Evolutionary conservation across 805 yeast species (phyloP).

Genomic region (Candida cerambycidarum): DNA sequence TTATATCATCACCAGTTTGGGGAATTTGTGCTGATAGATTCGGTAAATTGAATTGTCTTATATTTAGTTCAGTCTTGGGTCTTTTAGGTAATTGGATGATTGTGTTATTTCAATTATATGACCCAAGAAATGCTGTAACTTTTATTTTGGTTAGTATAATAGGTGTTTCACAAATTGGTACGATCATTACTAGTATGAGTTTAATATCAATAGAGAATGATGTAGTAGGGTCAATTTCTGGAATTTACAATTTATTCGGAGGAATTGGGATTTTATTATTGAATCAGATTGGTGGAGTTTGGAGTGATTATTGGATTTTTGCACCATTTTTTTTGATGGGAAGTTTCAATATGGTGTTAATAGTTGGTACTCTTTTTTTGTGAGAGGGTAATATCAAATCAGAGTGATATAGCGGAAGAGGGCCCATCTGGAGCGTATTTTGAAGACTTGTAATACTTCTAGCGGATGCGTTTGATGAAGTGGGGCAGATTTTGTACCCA

Average conservation of each 20-base stretch:
- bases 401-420: neutral
- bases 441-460: too few relatives aligned
- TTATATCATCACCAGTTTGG: constrained; percentile 63
- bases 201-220: constrained; percentile 31
- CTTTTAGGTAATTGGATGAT: constrained; percentile 38
- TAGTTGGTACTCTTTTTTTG: constrained; percentile 10
- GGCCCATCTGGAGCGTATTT: too few relatives aligned
- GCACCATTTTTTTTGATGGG: constrained; percentile 61
- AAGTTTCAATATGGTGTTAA: constrained; percentile 29
- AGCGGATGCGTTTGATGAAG: too few relatives aligned
- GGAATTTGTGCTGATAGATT: constrained; percentile 55
- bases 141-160: constrained; percentile 43
- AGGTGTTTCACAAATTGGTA: constrained; percentile 64
- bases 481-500: too few relatives aligned
- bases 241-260: constrained; percentile 67
- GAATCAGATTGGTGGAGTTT: constrained; percentile 59
- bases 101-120: constrained; percentile 25
- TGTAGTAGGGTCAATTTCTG: constrained; percentile 64
- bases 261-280: constrained; percentile 64
- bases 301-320: constrained; percentile 56
- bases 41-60: constrained; percentile 29
- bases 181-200: constrained; percentile 63
- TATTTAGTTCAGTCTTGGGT: constrained; percentile 45
- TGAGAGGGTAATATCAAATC: too few relatives aligned
- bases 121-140: constrained; percentile 36